A percentile compares a stretch with the other conserved stretches of the same genome.
Evolutionary conservation across 2,329 filamentous ascomycete genomes (phyloP).

Genomic region (Cytospora piceae): DNA sequence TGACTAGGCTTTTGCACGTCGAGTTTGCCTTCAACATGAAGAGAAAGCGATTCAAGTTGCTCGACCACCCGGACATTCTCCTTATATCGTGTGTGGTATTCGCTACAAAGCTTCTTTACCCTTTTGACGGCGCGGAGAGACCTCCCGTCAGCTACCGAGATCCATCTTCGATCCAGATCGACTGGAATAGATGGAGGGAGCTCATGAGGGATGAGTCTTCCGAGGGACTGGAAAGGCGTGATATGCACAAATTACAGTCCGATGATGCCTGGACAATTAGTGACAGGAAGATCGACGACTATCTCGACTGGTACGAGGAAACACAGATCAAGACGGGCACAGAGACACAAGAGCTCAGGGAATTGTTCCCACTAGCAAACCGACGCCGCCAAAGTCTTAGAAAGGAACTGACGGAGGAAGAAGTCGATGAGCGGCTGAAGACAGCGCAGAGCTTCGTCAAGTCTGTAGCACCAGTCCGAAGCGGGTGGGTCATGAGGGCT

Average conservation of each 20-base stretch:
- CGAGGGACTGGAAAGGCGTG: slow-evolving; percentile 33
- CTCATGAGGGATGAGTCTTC: slow-evolving; percentile 45
- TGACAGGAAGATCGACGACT: slow-evolving; percentile 67
- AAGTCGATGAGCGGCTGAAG: slow-evolving; percentile 35
- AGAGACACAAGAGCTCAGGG: slow-evolving; percentile 40
- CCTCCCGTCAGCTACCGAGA: slow-evolving; percentile 56
- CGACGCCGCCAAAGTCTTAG: slow-evolving; percentile 3
- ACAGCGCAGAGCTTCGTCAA: slow-evolving; percentile 36
- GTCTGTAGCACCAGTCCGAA: slow-evolving; percentile 29
- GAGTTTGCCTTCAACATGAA: slow-evolving; percentile 61
- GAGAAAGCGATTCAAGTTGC: slow-evolving; percentile 48
- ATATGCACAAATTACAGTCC: slow-evolving; percentile 36
- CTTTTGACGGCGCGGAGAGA: slow-evolving; percentile 65
- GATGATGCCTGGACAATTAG: slow-evolving; percentile 51
- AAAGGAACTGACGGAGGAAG: slow-evolving; percentile 32
- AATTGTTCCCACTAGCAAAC: slow-evolving; percentile 41
- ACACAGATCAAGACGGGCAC: slow-evolving; percentile 40
- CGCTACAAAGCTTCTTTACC: slow-evolving; percentile 77
- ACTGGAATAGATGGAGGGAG: slow-evolving; percentile 74
- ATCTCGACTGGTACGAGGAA: slow-evolving; percentile 78
- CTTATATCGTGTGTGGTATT: slow-evolving; percentile 73
- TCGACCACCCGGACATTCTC: slow-evolving; percentile 74
- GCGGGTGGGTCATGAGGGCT: slow-evolving; percentile 34
- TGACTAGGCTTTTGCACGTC: slow-evolving; percentile 56
- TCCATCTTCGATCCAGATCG: slow-evolving; percentile 61